Base-by-base conservation (phyloP, 2,329 filamentous ascomycete genomes). In the Aureobasidium sp. region DNA sequence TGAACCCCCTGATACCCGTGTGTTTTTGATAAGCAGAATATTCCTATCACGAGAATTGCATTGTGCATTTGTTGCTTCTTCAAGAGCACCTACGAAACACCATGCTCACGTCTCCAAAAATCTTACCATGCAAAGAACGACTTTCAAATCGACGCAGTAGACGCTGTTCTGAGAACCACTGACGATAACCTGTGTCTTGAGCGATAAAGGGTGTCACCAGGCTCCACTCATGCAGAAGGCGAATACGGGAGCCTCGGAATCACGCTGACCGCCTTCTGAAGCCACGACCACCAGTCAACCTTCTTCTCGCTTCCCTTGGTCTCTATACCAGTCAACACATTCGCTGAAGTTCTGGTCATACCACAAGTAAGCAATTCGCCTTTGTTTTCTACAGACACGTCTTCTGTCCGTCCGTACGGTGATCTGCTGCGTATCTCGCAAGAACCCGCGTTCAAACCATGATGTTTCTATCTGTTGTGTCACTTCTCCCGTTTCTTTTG, bases 1-100 rank as follows among this genome's bases (percentile, higher is more conserved):
- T 11, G 31, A 27, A 15, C 20, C 27, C 22, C 39, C 44, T 45
- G 41, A 58, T 58, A 58, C 55, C 55, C 55, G 55, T 58, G 55
- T 58, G 34, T 48, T 58, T 48, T 57, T 57, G 8, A 31, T 17
- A 44, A 22, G 25, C 39, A 57, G 17, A 34, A 57, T 45, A 22
- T 27, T 5, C 15, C 25, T 27, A 57, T 36, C 39, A 57, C 15
- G 27, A 44, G 25, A 44, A 44, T 45, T 27, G n/a, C 14, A 44
- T n/a, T 17, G 25, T 15, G 14, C 52, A n/a, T 42, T 17, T 42
- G 14, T 31, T 42, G 36, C 25, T 29, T 25, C 15, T 22, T 31
- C 37, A 20, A 6, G 25, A 55, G 9, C 14, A 12, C 8, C 1
- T 22, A 22, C 12, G 20, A 27, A 20, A 14, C 1, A 20, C 7